phyloP scores from a whole-genome alignment of 116 monocot genomes.

The Phalaenopsis hybrid region DNA sequence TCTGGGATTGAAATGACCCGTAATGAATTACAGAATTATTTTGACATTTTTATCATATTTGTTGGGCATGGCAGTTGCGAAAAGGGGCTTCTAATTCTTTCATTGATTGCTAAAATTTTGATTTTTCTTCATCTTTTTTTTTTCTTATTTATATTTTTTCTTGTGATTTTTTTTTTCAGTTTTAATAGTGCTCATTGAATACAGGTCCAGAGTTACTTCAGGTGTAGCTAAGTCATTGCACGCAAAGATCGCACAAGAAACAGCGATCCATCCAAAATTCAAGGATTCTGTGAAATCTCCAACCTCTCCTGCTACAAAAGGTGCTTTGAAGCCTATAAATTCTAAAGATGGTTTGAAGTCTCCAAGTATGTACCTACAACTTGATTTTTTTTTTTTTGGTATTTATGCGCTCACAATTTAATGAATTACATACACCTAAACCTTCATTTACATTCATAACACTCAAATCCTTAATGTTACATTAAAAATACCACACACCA shows the following conservation, averaged over 20 bases:
- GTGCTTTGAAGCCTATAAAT: conserved; percentile 4
- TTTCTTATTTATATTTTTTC: background rate
- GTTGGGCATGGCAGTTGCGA: background rate
- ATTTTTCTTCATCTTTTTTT: background rate
- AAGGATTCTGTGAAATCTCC: conserved; percentile 2
- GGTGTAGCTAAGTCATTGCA: background rate
- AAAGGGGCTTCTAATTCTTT: background rate
- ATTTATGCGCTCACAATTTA: too few relatives aligned
- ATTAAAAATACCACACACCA: too few relatives aligned
- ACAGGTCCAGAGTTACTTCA: background rate
- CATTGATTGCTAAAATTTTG: background rate
- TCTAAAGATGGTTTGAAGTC: background rate
- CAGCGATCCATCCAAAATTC: background rate
- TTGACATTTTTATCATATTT: background rate
- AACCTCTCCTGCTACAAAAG: background rate
- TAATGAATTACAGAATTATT: background rate
- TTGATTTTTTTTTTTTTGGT: background rate
- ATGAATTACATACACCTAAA: too few relatives aligned
- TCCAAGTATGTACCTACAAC: background rate
- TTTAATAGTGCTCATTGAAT: background rate
- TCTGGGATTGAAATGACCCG: too few relatives aligned
- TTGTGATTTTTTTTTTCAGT: background rate
- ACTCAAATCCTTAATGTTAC: too few relatives aligned
- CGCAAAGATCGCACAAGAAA: background rate
- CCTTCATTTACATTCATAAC: too few relatives aligned